phyloP scores from a whole-genome alignment of 805 yeast genomes.

The Ogataea pini region DNA sequence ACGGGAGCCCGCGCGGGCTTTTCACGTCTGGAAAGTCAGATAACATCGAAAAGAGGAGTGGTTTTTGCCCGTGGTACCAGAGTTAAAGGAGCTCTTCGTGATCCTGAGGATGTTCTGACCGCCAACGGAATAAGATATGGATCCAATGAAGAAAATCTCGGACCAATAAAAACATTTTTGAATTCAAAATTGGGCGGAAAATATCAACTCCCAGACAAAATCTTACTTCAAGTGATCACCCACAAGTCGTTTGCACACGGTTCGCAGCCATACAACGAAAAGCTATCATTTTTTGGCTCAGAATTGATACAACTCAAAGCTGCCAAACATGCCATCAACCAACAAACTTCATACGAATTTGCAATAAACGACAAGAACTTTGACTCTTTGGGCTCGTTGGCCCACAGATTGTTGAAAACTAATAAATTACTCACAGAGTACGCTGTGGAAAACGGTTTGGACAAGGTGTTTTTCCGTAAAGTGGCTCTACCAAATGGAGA shows the following conservation, averaged over 20 bases:
- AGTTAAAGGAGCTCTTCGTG: constrained; percentile 70
- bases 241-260: constrained; percentile 97
- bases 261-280: constrained; percentile 84
- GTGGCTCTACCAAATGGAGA: constrained; percentile 37
- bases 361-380: constrained; percentile 52
- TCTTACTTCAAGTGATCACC: constrained; percentile 79
- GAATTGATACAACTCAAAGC: constrained; percentile 55
- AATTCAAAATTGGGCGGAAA: constrained; percentile 34
- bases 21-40: constrained; percentile 1
- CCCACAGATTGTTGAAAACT: constrained; percentile 52
- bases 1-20: constrained; percentile 7
- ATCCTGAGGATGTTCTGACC: constrained; percentile 59
- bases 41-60: constrained; percentile 26
- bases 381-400: constrained; percentile 58
- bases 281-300: constrained; percentile 70
- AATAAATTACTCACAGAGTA: constrained; percentile 52
- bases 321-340: constrained; percentile 42
- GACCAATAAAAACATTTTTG: constrained; percentile 50
- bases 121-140: constrained; percentile 59
- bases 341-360: constrained; percentile 31
- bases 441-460: constrained; percentile 50
- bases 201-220: constrained; percentile 57
- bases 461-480: constrained; percentile 65
- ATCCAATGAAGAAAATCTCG: constrained; percentile 47
- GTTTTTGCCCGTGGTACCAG: constrained; percentile 53